Evolutionary conservation across 257 asterid species (phyloP).

Genomic region (Marsdenia floribunda): DNA sequence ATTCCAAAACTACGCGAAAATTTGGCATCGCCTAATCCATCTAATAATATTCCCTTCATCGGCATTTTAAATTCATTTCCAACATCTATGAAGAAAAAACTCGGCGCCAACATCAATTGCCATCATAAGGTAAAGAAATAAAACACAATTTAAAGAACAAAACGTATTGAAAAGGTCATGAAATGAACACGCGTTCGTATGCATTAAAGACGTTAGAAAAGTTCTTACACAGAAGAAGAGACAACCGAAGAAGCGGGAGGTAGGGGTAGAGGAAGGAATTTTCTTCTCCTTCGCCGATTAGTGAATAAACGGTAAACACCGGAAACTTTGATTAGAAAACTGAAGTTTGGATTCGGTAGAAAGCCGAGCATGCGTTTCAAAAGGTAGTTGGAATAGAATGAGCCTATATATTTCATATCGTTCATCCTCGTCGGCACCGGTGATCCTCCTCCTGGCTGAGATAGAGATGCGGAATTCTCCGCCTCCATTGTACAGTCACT

Average conservation of each 20-base stretch:
- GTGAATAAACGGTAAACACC: slow-evolving; percentile 26
- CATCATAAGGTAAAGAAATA: neutral
- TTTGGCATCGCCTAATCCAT: neutral
- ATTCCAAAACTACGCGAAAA: neutral
- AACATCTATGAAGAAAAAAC: neutral
- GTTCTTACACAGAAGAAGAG: slow-evolving; percentile 41
- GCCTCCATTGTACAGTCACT: neutral
- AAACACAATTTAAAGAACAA: neutral
- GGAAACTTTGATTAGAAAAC: slow-evolving; percentile 31
- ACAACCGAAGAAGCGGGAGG: slow-evolving; percentile 51
- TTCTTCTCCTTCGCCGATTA: slow-evolving; percentile 55
- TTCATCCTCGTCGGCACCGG: slow-evolving; percentile 11
- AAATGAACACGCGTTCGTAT: neutral
- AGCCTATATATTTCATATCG: slow-evolving; percentile 29
- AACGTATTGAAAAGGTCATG: neutral
- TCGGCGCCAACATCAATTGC: neutral
- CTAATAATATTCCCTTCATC: neutral
- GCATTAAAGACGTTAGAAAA: neutral
- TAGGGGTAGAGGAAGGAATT: slow-evolving; percentile 77
- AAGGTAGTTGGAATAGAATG: slow-evolving; percentile 52
- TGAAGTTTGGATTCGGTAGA: slow-evolving; percentile 35
- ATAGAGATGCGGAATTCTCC: neutral
- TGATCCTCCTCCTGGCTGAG: slow-evolving; percentile 1
- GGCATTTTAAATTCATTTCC: neutral
- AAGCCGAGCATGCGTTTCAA: slow-evolving; percentile 39